These are phyloP conservation scores for Gymnopilus junonius DNA, from an alignment of 768 basidiomycete species.

Conservation along the genomic window DNA sequence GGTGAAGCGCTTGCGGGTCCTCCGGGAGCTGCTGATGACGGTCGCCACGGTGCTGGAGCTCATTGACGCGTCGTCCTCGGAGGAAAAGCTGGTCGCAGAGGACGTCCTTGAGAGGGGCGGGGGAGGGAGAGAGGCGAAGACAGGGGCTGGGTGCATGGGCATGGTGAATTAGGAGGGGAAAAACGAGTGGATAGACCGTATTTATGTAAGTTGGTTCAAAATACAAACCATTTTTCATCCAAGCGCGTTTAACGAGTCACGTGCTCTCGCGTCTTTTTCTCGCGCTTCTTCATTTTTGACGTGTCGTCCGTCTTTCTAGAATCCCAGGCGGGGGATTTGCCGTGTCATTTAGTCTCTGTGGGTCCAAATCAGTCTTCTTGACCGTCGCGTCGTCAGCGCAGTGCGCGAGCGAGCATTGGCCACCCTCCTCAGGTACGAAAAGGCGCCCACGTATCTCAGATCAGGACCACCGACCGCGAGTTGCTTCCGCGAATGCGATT, in stretches of 20 bases:
- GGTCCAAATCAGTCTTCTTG: neutral
- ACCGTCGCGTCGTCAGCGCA: neutral
- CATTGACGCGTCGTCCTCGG: conserved; percentile 45
- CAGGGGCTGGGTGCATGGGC: neutral
- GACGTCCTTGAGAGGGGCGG: conserved; percentile 56
- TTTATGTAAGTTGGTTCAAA: conserved; percentile 27
- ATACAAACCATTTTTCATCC: conserved; percentile 25
- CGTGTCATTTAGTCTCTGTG: neutral
- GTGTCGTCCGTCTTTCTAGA: neutral
- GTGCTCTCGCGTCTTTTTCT: conserved; percentile 20
- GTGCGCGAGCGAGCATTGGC: too few species aligned
- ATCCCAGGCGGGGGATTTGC: neutral
- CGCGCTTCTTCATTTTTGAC: conserved; percentile 6
- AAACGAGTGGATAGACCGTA: conserved; percentile 14
- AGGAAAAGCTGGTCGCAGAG: conserved; percentile 57
- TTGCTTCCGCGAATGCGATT: conserved; percentile 1
- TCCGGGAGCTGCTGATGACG: conserved; percentile 42
- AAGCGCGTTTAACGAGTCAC: conserved; percentile 26
- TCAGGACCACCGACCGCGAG: neutral
- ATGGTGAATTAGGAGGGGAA: conserved; percentile 11
- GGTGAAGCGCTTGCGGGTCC: conserved; percentile 75
- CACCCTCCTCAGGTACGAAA: neutral
- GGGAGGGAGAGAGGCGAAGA: neutral
- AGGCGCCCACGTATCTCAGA: neutral
- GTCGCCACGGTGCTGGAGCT: conserved; percentile 32